Base-by-base conservation (phyloP, 129 eudicot species). In the Centrapalus pauciflorus region DNA sequence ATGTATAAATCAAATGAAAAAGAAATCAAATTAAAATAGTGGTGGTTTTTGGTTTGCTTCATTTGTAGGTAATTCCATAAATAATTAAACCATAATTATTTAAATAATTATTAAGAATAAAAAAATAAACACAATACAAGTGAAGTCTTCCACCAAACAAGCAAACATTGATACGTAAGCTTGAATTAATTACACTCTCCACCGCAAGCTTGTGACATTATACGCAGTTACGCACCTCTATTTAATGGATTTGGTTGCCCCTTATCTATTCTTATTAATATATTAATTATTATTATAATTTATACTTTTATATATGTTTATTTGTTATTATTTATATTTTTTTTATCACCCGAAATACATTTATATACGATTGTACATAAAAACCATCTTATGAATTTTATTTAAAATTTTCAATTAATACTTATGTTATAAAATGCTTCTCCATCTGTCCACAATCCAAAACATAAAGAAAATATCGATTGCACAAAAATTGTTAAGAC, bases 111-210 rank as follows among this genome's bases (percentile, higher is more conserved):
- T 34, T 24, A 13, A 3, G n/a, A 32, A 10, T 21, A 35, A 38
- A 19, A 40, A 16, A 55, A 23, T 26, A 35, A 11, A 19, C 12
- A 24, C 16, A 35, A 40, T 45, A 56, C 66, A 40, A 69, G 21
- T 29, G 12, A 29, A 58, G 43, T 30, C 46, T 5, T 58, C 76
- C 75, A 11, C 2, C 49, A 58, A 58, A 59, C 76, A 70, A 70
- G 68, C 76, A 69, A 69, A 69, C 75, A 69, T 56, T 37, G 75
- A 69, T 69, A 69, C 75, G 66, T 69, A 69, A 56, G 45, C 40
- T 55, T 38, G 28, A 55, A 55, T 69, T 69, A 69, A 24, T 55
- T 69, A 55, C 41, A 54, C 74, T 69, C 74, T 66, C 55, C 65
- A 55, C 65, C 64, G 55, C 64, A 69, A 69, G 74, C 65, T 69